Evolutionary conservation across 805 yeast genomes (phyloP).

Genomic region (Yamadazyma ubonensis): DNA sequence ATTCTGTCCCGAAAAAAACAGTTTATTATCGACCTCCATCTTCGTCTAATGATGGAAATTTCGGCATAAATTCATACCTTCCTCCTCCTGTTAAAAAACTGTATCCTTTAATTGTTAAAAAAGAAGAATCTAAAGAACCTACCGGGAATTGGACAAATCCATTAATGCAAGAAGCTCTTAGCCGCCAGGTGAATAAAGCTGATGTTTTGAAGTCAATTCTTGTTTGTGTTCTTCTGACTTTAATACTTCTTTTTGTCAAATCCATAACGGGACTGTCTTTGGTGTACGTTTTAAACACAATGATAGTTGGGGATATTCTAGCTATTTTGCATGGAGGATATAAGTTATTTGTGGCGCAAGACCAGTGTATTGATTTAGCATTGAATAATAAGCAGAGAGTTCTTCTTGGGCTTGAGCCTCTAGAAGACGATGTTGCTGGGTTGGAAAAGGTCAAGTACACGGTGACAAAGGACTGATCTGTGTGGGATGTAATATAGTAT

Average conservation of each 20-base stretch:
- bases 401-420: slow-evolving; percentile 40
- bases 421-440: slow-evolving; percentile 10
- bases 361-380: slow-evolving; percentile 52
- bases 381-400: slow-evolving; percentile 45
- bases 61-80: slow-evolving; percentile 26
- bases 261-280: too few relatives aligned
- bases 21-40: slow-evolving; percentile 34
- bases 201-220: slow-evolving; percentile 29
- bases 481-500: too few relatives aligned
- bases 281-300: not conserved
- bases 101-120: slow-evolving; percentile 3
- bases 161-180: slow-evolving; percentile 43
- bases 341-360: slow-evolving; percentile 29
- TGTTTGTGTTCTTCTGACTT: slow-evolving; percentile 25
- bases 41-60: slow-evolving; percentile 23
- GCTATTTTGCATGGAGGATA: not conserved
- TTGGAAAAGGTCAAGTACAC: slow-evolving; percentile 1
- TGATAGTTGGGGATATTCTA: not conserved
- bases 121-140: too few relatives aligned
- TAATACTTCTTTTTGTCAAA: slow-evolving; percentile 19
- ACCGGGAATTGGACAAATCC: slow-evolving; percentile 42
- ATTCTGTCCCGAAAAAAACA: slow-evolving; percentile 18
- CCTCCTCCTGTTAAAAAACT: slow-evolving; percentile 16
- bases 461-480: too few relatives aligned
- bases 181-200: slow-evolving; percentile 45